Conservation (phyloP, 1,139 yeast genomes). For the Candida sp. region DNA sequence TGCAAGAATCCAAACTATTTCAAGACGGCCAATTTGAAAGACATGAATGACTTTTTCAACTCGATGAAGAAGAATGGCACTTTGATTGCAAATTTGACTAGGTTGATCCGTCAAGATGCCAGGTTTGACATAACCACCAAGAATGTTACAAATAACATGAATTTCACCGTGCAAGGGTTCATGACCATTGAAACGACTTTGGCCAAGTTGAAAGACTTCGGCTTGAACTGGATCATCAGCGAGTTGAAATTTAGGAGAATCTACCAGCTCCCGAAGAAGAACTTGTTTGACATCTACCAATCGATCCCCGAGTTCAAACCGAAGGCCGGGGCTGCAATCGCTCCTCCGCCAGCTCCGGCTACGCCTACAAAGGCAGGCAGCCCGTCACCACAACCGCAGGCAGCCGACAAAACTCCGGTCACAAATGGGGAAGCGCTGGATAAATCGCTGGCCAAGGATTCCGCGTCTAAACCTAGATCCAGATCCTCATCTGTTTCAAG, state of each 20-base stretch:
- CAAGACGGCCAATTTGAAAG: slow-evolving; percentile 31
- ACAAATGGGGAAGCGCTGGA: slow-evolving; percentile 3
- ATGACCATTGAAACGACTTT: slow-evolving; percentile 27
- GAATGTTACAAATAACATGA: slow-evolving; percentile 43
- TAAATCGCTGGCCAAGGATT: slow-evolving; percentile 18
- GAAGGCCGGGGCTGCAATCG: background rate
- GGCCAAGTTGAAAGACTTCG: slow-evolving; percentile 36
- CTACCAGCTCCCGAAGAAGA: slow-evolving; percentile 33
- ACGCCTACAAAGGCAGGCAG: background rate
- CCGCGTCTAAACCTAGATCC: slow-evolving; percentile 21
- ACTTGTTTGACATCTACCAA: slow-evolving; percentile 23
- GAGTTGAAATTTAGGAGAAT: slow-evolving; percentile 42
- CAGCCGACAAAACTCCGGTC: background rate
- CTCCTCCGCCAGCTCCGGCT: background rate
- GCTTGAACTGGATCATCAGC: slow-evolving; percentile 35
- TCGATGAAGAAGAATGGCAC: slow-evolving; percentile 55
- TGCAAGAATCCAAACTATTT: slow-evolving; percentile 30
- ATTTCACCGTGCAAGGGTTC: slow-evolving; percentile 37
- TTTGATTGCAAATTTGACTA: slow-evolving; percentile 52
- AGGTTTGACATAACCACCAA: slow-evolving; percentile 37
- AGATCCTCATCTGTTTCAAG: slow-evolving; percentile 35
- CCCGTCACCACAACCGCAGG: background rate
- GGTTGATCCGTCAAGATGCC: slow-evolving; percentile 52
- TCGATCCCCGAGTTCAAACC: slow-evolving; percentile 16
- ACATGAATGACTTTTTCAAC: slow-evolving; percentile 48